Evolutionary conservation across 106 monocot genomes (phyloP), one percentile per base, ranked within the genome.

Genomic region (Triglochin maritima): DNA sequence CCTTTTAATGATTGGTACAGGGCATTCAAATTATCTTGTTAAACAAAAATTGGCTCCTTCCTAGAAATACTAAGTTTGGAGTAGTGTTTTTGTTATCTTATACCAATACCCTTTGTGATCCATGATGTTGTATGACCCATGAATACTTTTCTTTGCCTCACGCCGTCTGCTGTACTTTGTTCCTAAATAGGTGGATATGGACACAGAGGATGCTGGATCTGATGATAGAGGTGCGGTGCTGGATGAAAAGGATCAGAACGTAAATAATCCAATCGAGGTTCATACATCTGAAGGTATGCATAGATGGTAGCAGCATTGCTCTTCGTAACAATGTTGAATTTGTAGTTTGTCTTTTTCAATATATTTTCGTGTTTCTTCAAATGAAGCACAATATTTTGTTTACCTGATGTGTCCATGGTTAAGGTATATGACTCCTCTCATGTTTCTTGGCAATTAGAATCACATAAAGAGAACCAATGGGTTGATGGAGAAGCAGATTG

Each of bases 141-240:
- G 29, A 1, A 29, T 29, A 29, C 29, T 29, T 29, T 29, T 29
- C 29, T 29, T 29, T 29, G 29, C 29, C 29, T 29, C 29, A 29
- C 29, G 1, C 29, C 29, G 29, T 29, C 29, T 29, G 29, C 29
- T 29, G 29, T 29, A 29, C 29, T 29, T 29, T 29, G 29, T 29
- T 29, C 29, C 29, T 29, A 48, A 56, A 62, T 59, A 96, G 95
- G 90, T 96, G 10, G 95, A 96, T 49, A 96, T 96, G 95, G 95
- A 96, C 48, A 80, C 69, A 45, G 90, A 87, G 57, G 95, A 90
- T 80, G 48, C 66, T n/a, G 67, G 65, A 47, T 75, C 44, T 65
- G 81, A 74, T 68, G 78, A 64, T 74, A 74, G 74, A 45, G 63
- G 60, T 5, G 42, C 53, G 57, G 29, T 47, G 10, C 68, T 53